phyloP scores from a whole-genome alignment of 2,329 filamentous ascomycete species.

The Colletotrichum tabaci region DNA sequence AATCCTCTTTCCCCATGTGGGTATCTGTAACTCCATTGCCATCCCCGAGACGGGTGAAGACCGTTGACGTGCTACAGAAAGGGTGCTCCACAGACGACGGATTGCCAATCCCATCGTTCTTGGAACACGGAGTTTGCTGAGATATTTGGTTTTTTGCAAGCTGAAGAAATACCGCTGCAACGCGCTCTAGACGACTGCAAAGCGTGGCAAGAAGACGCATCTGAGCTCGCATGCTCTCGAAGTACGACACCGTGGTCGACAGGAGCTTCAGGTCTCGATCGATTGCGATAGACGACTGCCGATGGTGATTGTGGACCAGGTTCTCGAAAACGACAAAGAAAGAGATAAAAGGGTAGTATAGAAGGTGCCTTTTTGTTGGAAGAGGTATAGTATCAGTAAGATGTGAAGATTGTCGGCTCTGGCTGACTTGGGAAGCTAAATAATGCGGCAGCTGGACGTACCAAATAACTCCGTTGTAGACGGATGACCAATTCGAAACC shows the following conservation, averaged over 20 bases:
- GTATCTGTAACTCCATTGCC: background rate
- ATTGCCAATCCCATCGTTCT: no score
- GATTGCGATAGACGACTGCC: background rate
- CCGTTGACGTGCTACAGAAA: background rate
- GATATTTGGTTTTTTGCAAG: background rate
- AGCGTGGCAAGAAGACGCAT: conserved; percentile 11
- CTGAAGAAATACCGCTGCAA: conserved; percentile 19
- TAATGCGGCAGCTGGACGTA: background rate
- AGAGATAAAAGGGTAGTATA: conserved; percentile 26
- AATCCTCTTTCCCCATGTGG: background rate
- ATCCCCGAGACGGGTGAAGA: no score
- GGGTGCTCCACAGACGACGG: background rate
- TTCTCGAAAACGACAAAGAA: conserved; percentile 24
- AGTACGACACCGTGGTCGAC: conserved; percentile 22
- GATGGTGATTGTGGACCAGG: background rate
- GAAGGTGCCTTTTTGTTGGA: conserved; percentile 7
- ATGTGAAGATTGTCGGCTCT: no score
- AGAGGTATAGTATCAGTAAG: background rate
- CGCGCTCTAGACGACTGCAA: conserved; percentile 7
- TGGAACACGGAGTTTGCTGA: background rate
- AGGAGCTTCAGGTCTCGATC: conserved; percentile 1
- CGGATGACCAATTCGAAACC: conserved; percentile 26
- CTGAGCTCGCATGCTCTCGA: conserved; percentile 26
- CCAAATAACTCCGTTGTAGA: conserved; percentile 30
- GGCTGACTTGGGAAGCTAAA: background rate